Base-by-base conservation (phyloP, 306 rosid genomes). In the Argentina anserina region DNA sequence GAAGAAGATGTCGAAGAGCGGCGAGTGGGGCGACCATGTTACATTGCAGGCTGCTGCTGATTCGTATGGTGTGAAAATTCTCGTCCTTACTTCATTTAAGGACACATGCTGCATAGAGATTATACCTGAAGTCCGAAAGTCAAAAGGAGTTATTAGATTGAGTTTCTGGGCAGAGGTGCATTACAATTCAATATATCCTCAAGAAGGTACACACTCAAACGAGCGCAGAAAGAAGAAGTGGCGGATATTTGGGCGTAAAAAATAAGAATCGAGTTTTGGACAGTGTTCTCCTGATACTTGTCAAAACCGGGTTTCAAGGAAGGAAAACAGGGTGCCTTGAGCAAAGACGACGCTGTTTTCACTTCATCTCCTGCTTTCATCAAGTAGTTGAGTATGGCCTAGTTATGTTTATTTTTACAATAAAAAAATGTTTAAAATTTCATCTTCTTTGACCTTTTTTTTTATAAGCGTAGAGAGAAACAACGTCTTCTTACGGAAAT, bases 111-210 rank as follows among this genome's bases (percentile, higher is more conserved):
- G 84, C 89, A 85, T 87, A 73, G 97, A 93, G 86, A 90, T 93
- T 79, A 86, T 93, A 89, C 97, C 96, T 25, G 82, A 70, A 70
- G 46, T 55, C 68, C 82, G 79, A 81, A 87, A 75, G 70, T 86
- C 93, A 69, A 84, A 86, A 71, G 83, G 78, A 82, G 95, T 82
- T 71, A 86, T 93, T 81, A 86, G 76, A 81, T 78, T 93, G 81
- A 90, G 98, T 75, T 90, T 93, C 86, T 93, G 97, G 98, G 98
- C 98, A 39, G 97, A 92, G 77, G 97, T 92, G 79, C 98, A 92
- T 82, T 92, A 92, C 90, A 92, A 90, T 84, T 92, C 98, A 65
- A 86, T 90, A 73, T 83, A 85, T 78, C 92, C 93, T 77, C 93
- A 79, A 83, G 92, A 90, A 87, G 97, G 96, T 93, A 89, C 81